Conservation (phyloP, 1,139 yeast genomes). For the Yamadazyma epiphylla region DNA sequence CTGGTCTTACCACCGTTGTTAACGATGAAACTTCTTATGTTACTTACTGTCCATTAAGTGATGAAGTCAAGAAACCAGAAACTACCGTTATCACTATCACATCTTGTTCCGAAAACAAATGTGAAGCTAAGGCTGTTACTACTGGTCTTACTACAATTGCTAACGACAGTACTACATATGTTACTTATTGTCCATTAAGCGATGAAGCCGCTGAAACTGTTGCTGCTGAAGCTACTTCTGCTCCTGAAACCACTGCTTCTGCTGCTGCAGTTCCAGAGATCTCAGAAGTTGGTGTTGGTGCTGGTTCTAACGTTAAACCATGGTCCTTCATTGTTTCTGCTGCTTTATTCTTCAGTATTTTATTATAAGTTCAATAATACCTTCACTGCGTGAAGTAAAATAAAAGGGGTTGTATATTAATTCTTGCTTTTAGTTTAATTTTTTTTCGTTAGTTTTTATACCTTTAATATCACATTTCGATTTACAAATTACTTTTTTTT, state of each 20-base stretch:
- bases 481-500: too few species aligned
- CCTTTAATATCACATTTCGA: too few species aligned
- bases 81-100: slow-evolving; percentile 41
- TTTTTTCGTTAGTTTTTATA: too few species aligned
- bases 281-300: slow-evolving; percentile 2
- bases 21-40: slow-evolving; percentile 22
- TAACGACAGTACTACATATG: slow-evolving; percentile 12
- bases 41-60: slow-evolving; percentile 29
- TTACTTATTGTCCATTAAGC: slow-evolving; percentile 6
- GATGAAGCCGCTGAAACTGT: slow-evolving; percentile 2
- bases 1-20: slow-evolving; percentile 22
- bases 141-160: slow-evolving; percentile 36
- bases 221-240: slow-evolving; percentile 1
- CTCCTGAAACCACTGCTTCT: slow-evolving; percentile 1
- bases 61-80: slow-evolving; percentile 2
- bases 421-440: too few species aligned
- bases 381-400: too few species aligned
- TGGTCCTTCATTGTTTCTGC: slow-evolving; percentile 2
- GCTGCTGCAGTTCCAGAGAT: neutral
- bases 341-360: slow-evolving; percentile 3
- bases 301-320: slow-evolving; percentile 4
- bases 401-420: too few species aligned
- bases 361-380: too few species aligned
- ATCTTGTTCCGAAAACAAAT: slow-evolving; percentile 36
- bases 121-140: slow-evolving; percentile 26